A percentile compares a stretch with the other conserved stretches of the same genome.
Evolutionary conservation across 345 rosid genomes (phyloP).

Genomic region (Lepidium sativum): DNA sequence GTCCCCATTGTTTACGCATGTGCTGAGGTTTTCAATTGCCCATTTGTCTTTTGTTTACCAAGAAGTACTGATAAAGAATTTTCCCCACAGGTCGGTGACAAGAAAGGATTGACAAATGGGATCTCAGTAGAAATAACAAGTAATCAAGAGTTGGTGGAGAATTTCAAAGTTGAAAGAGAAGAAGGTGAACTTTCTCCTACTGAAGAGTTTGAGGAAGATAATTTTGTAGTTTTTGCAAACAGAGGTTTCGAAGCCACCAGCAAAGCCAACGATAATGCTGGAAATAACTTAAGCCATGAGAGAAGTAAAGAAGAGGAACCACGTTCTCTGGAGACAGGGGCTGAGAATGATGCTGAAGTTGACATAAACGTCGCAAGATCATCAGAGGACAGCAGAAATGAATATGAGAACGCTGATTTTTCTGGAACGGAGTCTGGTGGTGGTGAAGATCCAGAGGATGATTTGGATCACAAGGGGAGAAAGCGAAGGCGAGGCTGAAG

Average conservation of each 20-base stretch:
- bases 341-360: constrained; percentile 69
- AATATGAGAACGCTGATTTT: constrained; percentile 70
- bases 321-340: constrained; percentile 45
- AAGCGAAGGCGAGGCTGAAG: constrained; percentile 56
- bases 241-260: constrained; percentile 36
- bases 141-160: constrained; percentile 39
- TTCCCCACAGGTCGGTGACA: constrained; percentile 45
- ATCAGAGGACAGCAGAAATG: constrained; percentile 75
- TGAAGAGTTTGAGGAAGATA: constrained; percentile 84
- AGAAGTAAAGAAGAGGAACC: constrained; percentile 45
- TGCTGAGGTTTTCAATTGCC: background rate
- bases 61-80: constrained; percentile 6
- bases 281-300: constrained; percentile 43
- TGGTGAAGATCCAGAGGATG: constrained; percentile 70
- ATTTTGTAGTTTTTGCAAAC: constrained; percentile 61
- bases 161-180: constrained; percentile 71
- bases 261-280: constrained; percentile 44
- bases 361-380: constrained; percentile 57
- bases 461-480: constrained; percentile 76
- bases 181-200: constrained; percentile 91
- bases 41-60: background rate
- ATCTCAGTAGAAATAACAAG: constrained; percentile 36
- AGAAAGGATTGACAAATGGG: constrained; percentile 41
- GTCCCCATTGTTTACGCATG: background rate
- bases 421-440: constrained; percentile 75